Conservation (phyloP, 139 green algal species). For the Auxenochlorella protothecoides region DNA sequence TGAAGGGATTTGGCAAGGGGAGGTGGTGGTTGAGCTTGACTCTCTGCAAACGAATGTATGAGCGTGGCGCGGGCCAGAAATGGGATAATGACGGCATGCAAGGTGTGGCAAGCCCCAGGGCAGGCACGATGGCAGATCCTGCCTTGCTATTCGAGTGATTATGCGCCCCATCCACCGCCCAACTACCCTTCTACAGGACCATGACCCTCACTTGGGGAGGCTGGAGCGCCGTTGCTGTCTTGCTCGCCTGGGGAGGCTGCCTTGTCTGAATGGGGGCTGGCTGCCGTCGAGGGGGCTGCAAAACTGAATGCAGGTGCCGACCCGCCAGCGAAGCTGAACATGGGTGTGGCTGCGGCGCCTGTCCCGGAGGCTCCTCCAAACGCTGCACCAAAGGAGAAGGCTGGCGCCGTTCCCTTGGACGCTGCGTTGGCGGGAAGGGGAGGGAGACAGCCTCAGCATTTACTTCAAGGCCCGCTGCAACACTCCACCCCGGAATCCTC, state of each 20-base stretch:
- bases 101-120: neutral
- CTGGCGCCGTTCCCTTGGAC: neutral
- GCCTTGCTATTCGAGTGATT: no score
- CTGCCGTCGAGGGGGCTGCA: neutral
- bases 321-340: conserved; percentile 8
- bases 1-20: neutral
- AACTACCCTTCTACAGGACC: no score
- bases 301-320: conserved; percentile 6
- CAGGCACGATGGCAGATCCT: neutral
- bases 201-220: no score
- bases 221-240: no score
- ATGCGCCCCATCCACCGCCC: no score
- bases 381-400: conserved; percentile 20
- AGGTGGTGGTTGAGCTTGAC: conserved; percentile 21
- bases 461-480: no score
- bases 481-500: no score
- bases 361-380: neutral
- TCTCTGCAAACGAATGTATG: conserved; percentile 1
- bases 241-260: no score
- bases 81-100: neutral
- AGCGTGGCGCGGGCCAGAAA: neutral
- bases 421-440: conserved; percentile 1
- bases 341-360: neutral
- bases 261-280: no score
- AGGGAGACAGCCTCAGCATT: neutral